Evolutionary conservation across 1,284 basidiomycete genomes (phyloP).

Genomic region (Lignosus rhinocerotis): DNA sequence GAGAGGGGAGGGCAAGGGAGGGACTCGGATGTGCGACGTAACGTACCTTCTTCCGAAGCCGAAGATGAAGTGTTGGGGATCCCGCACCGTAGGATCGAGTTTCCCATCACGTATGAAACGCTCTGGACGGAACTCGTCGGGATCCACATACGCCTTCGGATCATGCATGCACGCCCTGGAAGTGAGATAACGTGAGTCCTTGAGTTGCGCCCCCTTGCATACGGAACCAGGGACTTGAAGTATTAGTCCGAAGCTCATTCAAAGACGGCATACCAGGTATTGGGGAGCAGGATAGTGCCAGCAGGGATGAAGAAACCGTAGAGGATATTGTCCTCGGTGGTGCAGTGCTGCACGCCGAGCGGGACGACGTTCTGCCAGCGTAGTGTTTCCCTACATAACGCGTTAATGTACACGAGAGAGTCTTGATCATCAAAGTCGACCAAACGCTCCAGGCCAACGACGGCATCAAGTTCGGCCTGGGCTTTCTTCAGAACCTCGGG

Average conservation of each 20-base stretch:
- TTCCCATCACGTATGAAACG: constrained; percentile 16
- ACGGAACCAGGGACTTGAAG: neutral
- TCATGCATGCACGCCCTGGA: constrained; percentile 23
- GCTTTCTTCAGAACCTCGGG: constrained; percentile 34
- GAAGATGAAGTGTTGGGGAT: constrained; percentile 22
- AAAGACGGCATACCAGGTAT: constrained; percentile 15
- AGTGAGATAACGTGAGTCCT: too few species aligned
- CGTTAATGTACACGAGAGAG: constrained; percentile 22
- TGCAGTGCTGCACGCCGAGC: constrained; percentile 6
- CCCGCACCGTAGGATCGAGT: constrained; percentile 7
- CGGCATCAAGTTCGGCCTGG: constrained; percentile 32
- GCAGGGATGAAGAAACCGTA: constrained; percentile 27
- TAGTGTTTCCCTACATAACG: constrained; percentile 23
- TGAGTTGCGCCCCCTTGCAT: neutral
- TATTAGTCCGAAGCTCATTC: constrained; percentile 1
- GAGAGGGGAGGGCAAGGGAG: neutral
- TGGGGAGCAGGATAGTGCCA: constrained; percentile 20
- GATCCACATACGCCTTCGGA: constrained; percentile 14
- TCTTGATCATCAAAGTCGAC: constrained; percentile 20
- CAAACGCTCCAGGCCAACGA: constrained; percentile 26
- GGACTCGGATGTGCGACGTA: neutral
- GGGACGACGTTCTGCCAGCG: constrained; percentile 23
- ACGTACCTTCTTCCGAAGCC: constrained; percentile 20
- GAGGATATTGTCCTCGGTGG: constrained; percentile 14
- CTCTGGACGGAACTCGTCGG: constrained; percentile 19